Conservation (phyloP, 2,329 filamentous ascomycete species). For the Macrophomina phaseolina region DNA sequence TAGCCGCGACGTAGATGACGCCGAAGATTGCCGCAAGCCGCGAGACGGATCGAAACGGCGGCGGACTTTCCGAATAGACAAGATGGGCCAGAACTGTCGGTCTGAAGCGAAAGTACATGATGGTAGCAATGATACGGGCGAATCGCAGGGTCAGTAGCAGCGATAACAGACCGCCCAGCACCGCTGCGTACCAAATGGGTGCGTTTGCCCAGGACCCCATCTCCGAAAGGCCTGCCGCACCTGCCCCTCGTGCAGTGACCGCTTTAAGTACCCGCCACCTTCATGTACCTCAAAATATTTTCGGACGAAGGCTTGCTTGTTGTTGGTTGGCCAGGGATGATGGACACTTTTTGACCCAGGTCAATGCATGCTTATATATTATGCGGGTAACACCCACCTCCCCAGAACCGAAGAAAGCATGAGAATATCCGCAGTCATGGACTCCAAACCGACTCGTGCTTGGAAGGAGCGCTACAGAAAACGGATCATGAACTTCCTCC, state of each 20-base stretch:
- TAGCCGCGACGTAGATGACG: neutral
- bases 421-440: neutral
- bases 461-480: neutral
- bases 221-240: neutral
- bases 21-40: neutral
- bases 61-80: neutral
- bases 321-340: neutral
- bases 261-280: neutral
- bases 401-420: neutral
- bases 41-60: neutral
- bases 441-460: neutral
- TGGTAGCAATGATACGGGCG: neutral
- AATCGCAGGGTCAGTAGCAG: neutral
- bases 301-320: neutral
- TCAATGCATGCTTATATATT: neutral
- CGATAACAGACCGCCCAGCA: neutral
- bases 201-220: neutral
- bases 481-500: neutral
- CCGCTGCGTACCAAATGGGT: neutral
- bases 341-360: neutral
- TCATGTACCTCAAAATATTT: neutral
- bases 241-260: neutral
- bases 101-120: neutral
- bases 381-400: neutral
- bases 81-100: neutral